A percentile compares a stretch with the other conserved stretches of the same genome.
Evolutionary conservation across 805 yeast species (phyloP).

Genomic region (Starmerella potacharoeniae): DNA sequence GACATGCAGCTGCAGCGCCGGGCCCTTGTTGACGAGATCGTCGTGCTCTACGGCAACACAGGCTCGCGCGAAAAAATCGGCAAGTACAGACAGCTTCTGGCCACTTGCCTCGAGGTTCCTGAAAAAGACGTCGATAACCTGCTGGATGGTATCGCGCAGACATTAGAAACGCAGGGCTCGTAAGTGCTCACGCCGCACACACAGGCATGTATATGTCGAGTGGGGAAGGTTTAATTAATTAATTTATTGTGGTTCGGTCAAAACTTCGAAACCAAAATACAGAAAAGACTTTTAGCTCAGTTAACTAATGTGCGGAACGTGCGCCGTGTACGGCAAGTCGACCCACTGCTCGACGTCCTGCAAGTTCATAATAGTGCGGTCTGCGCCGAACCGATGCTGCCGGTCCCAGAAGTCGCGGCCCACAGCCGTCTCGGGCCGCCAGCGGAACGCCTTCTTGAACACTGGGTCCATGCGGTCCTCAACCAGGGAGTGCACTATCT

Average conservation of each 20-base stretch:
- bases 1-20: constrained; percentile 35
- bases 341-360: background rate
- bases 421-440: background rate
- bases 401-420: constrained; percentile 2
- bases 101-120: constrained; percentile 64
- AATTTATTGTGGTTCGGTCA: background rate
- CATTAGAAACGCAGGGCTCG: constrained; percentile 20
- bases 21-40: constrained; percentile 37
- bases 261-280: too few relatives aligned
- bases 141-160: constrained; percentile 62
- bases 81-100: constrained; percentile 68
- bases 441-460: background rate
- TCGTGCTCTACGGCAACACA: constrained; percentile 38
- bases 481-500: background rate
- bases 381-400: background rate
- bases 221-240: background rate
- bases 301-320: background rate
- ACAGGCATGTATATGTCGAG: background rate
- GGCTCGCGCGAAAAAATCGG: constrained; percentile 48
- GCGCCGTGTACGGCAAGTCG: background rate
- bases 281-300: too few relatives aligned
- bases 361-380: background rate
- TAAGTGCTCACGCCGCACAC: background rate
- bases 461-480: constrained; percentile 1
- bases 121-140: constrained; percentile 71